Evolutionary conservation across 805 yeast species (phyloP).

Genomic region (Monosporozyma solicola): DNA sequence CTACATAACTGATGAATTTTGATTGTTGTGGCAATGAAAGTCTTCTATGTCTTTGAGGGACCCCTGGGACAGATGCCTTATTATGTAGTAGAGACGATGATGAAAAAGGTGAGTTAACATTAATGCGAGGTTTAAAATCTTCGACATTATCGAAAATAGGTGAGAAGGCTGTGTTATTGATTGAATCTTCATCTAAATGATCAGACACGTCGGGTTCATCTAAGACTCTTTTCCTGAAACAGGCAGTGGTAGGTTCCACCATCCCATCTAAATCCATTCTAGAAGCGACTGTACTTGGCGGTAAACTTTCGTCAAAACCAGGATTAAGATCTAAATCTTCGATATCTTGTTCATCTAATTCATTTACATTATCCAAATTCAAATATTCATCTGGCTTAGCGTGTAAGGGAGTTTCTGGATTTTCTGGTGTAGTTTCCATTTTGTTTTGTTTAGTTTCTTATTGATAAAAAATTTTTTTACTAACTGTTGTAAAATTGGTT

Average conservation of each 20-base stretch:
- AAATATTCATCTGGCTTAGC: slow-evolving; percentile 22
- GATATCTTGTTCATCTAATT: slow-evolving; percentile 22
- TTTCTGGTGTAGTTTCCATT: slow-evolving; percentile 4
- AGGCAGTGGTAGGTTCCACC: neutral
- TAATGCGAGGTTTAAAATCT: slow-evolving; percentile 25
- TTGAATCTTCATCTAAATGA: neutral
- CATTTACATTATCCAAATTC: slow-evolving; percentile 17
- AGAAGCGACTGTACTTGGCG: slow-evolving; percentile 3
- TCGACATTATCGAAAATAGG: slow-evolving; percentile 21
- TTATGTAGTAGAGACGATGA: slow-evolving; percentile 6
- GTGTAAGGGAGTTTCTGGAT: slow-evolving; percentile 27
- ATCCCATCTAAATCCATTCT: neutral
- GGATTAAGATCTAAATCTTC: slow-evolving; percentile 23
- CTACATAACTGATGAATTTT: slow-evolving; percentile 45
- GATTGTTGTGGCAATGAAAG: slow-evolving; percentile 46
- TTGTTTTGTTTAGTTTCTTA: neutral
- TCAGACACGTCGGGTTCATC: neutral
- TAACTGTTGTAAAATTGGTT: neutral
- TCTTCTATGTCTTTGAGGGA: slow-evolving; percentile 15
- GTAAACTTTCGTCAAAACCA: slow-evolving; percentile 11
- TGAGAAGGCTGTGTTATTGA: neutral
- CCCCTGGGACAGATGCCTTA: neutral
- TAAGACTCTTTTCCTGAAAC: neutral
- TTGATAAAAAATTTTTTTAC: neutral
- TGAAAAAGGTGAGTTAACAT: slow-evolving; percentile 26